phyloP scores from a whole-genome alignment of 2,329 filamentous ascomycete genomes.

The Penicillium freii region DNA sequence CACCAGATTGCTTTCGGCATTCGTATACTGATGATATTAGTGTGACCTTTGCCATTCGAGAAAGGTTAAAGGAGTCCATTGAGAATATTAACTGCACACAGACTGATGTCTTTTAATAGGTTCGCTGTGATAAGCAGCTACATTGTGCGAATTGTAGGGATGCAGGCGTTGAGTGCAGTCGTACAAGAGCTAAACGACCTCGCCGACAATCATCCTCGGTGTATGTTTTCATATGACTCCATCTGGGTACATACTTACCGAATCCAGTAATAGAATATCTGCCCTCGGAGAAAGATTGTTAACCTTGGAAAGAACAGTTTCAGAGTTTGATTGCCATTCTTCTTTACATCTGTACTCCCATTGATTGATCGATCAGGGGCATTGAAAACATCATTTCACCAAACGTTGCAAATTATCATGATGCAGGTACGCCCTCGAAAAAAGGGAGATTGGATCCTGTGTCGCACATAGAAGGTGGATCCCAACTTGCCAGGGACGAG shows the following conservation, averaged over 20 bases:
- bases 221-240: slow-evolving; percentile 5
- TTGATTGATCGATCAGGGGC: slow-evolving; percentile 1
- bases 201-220: slow-evolving; percentile 11
- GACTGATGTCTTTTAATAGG: slow-evolving; percentile 7
- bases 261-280: slow-evolving; percentile 7
- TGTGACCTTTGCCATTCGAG: slow-evolving; percentile 29
- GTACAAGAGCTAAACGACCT: slow-evolving; percentile 16
- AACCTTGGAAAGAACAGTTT: slow-evolving; percentile 12
- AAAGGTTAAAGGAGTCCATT: slow-evolving; percentile 18
- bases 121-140: slow-evolving; percentile 26
- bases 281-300: slow-evolving; percentile 16
- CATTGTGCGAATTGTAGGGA: slow-evolving; percentile 28
- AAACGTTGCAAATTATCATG: background rate
- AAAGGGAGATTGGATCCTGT: slow-evolving; percentile 9
- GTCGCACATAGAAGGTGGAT: background rate
- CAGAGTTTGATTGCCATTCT: background rate
- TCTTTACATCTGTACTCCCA: too few species aligned
- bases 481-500: slow-evolving; percentile 8
- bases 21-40: slow-evolving; percentile 11
- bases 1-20: background rate
- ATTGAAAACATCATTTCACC: background rate
- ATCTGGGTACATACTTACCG: background rate
- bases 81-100: background rate
- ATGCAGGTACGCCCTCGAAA: slow-evolving; percentile 2
- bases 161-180: slow-evolving; percentile 23